Evolutionary conservation across 495 filamentous ascomycete genomes (phyloP).

Genomic region (Choiromyces venosus): DNA sequence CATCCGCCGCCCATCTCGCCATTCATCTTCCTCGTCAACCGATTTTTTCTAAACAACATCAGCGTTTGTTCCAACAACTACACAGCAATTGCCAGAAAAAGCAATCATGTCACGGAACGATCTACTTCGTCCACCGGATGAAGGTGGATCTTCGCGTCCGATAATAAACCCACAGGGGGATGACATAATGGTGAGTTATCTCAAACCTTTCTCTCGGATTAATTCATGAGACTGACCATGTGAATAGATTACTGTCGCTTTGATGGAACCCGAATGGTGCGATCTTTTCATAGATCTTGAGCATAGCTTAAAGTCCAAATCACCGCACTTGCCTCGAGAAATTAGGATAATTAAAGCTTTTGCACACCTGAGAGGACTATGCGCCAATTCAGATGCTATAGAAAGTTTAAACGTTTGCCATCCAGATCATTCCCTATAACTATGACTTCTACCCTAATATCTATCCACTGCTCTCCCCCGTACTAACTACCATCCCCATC

Average conservation of each 20-base stretch:
- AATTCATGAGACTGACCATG: neutral
- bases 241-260: constrained; percentile 13
- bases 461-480: neutral
- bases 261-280: constrained; percentile 18
- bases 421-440: neutral
- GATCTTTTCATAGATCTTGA: constrained; percentile 11
- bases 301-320: constrained; percentile 9
- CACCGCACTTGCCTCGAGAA: constrained; percentile 9
- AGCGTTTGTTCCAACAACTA: neutral
- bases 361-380: constrained; percentile 19
- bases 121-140: neutral
- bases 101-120: neutral
- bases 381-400: constrained; percentile 5
- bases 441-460: neutral
- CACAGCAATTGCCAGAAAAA: neutral
- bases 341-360: constrained; percentile 13
- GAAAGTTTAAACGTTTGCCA: constrained; percentile 24
- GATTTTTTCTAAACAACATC: neutral
- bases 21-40: neutral
- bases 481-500: neutral
- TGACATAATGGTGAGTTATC: neutral
- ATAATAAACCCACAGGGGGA: neutral
- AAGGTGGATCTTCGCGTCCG: neutral
- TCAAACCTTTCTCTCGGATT: neutral
- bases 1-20: too few relatives aligned